A percentile compares a stretch with the other conserved stretches of the same genome.
Evolutionary conservation across 2,329 filamentous ascomycete species (phyloP).

Genomic region (Clarireedia homoeocarpa): DNA sequence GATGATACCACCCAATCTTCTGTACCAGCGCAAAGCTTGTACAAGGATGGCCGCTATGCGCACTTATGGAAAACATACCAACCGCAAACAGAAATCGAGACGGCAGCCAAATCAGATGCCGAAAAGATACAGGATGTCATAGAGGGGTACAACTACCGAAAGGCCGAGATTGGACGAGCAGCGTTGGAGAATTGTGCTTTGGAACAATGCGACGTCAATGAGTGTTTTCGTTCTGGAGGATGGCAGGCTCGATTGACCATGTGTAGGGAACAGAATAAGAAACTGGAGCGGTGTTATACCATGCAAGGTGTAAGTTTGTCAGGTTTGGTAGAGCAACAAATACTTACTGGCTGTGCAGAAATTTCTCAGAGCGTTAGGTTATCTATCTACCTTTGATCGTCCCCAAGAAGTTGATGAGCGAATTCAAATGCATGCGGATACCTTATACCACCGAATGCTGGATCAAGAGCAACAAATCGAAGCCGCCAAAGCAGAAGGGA

Average conservation of each 20-base stretch:
- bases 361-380: constrained; percentile 85
- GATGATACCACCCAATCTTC: constrained; percentile 11
- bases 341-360: constrained; percentile 41
- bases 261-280: constrained; percentile 69
- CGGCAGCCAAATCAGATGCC: constrained; percentile 62
- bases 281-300: constrained; percentile 79
- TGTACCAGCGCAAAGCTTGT: constrained; percentile 43
- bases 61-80: constrained; percentile 91
- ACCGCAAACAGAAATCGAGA: constrained; percentile 62
- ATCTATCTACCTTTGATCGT: constrained; percentile 61
- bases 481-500: constrained; percentile 55
- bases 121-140: constrained; percentile 76
- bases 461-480: constrained; percentile 71
- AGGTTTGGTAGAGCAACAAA: neutral
- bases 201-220: constrained; percentile 74
- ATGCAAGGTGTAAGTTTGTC: constrained; percentile 64
- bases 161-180: constrained; percentile 66
- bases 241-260: constrained; percentile 64
- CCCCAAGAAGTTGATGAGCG: constrained; percentile 67
- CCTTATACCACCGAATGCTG: constrained; percentile 79
- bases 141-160: constrained; percentile 76
- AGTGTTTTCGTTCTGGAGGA: constrained; percentile 71
- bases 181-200: constrained; percentile 90
- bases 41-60: constrained; percentile 66
- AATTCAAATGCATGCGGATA: constrained; percentile 94